phyloP scores from a whole-genome alignment of 2,329 filamentous ascomycete genomes.

The Xylaria sp. region DNA sequence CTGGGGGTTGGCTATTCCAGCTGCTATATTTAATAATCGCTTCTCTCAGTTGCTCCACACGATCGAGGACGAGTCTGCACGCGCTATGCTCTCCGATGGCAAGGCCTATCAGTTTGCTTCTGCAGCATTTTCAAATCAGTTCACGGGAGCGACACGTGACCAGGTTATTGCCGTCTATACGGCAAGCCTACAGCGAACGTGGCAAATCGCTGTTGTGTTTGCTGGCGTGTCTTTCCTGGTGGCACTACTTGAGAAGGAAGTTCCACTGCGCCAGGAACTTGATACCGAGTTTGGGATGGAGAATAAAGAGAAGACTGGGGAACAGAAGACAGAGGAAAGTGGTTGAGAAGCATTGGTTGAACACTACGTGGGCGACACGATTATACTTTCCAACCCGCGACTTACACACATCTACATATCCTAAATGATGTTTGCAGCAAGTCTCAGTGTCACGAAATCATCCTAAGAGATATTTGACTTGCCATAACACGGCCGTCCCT shows the following conservation, averaged over 20 bases:
- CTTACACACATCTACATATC: too few relatives aligned
- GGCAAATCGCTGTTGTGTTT: not conserved
- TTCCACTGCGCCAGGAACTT: not conserved
- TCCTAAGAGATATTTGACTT: too few relatives aligned
- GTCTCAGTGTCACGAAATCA: too few relatives aligned
- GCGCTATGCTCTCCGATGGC: not conserved
- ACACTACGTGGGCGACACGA: too few relatives aligned
- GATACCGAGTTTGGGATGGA: not conserved
- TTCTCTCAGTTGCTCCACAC: slow-evolving; percentile 2
- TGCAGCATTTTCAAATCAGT: not conserved
- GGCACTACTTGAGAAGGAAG: not conserved
- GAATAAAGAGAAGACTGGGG: not conserved
- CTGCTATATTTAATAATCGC: slow-evolving; percentile 48
- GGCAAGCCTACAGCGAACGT: not conserved
- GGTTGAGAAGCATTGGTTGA: too few relatives aligned
- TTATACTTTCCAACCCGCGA: too few relatives aligned
- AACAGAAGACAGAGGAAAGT: too few relatives aligned
- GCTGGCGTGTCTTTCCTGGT: not conserved
- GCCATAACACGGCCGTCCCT: too few relatives aligned
- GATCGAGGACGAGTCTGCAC: not conserved
- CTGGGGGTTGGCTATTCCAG: slow-evolving; percentile 53
- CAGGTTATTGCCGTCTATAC: slow-evolving; percentile 5
- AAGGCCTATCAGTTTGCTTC: not conserved
- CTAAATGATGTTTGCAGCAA: too few relatives aligned
- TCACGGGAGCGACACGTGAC: not conserved